These are phyloP conservation scores for Phyllostachys edulis DNA, from an alignment of 176 grass and related monocot species.

Conservation along the genomic window DNA sequence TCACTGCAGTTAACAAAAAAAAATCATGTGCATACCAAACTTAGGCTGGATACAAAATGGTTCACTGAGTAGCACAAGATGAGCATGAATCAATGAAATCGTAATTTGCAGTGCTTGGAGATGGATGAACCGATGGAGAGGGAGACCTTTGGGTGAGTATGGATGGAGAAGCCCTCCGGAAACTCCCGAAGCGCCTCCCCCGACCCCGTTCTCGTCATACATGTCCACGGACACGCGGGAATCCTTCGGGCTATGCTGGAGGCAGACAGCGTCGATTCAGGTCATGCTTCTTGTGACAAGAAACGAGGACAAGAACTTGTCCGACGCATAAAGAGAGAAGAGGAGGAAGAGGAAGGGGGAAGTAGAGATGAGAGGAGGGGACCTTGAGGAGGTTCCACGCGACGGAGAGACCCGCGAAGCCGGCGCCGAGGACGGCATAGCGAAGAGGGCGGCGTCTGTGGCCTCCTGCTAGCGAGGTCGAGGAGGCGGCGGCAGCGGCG, in stretches of 20 bases:
- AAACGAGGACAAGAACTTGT: background rate
- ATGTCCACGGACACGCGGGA: constrained; percentile 67
- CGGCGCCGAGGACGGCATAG: constrained; percentile 84
- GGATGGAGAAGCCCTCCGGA: constrained; percentile 87
- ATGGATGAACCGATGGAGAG: background rate
- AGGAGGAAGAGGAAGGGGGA: background rate
- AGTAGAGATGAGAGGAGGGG: background rate
- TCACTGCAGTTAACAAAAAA: constrained; percentile 52
- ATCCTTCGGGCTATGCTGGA: constrained; percentile 62
- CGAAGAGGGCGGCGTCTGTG: constrained; percentile 33
- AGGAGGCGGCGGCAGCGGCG: background rate
- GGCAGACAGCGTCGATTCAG: background rate
- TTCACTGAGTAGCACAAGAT: background rate
- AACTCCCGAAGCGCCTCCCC: constrained; percentile 81
- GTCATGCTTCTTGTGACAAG: background rate
- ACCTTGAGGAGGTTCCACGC: constrained; percentile 98
- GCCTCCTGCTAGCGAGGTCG: constrained; percentile 1
- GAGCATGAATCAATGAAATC: background rate
- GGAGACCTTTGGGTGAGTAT: constrained; percentile 85
- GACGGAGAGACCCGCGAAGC: constrained; percentile 82
- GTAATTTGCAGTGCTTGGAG: background rate
- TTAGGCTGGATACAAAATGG: background rate
- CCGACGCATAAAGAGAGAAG: background rate
- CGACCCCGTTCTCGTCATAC: constrained; percentile 82
- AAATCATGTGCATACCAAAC: background rate